These are phyloP conservation scores for Tetracladium marchalianum DNA, from an alignment of 495 filamentous ascomycete genomes.

Conservation along the genomic window DNA sequence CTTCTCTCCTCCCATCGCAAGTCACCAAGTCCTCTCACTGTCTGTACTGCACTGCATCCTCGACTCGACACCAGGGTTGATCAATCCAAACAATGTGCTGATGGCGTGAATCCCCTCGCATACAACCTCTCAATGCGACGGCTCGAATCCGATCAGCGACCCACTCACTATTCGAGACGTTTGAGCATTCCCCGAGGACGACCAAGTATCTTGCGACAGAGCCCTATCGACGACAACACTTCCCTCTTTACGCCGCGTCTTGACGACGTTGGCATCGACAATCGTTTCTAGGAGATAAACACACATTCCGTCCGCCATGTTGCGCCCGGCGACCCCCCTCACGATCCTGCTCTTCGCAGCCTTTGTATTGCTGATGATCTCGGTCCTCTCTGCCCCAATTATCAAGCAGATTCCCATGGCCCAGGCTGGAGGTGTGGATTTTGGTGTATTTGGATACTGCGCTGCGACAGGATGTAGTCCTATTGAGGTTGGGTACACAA, in stretches of 20 bases:
- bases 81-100: too few relatives aligned
- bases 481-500: slow-evolving; percentile 79
- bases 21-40: too few relatives aligned
- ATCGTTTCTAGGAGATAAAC: slow-evolving; percentile 5
- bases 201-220: too few relatives aligned
- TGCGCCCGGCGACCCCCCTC: slow-evolving; percentile 90
- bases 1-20: too few relatives aligned
- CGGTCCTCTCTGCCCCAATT: slow-evolving; percentile 89
- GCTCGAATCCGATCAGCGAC: neutral
- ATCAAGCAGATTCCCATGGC: slow-evolving; percentile 77
- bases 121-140: slow-evolving; percentile 5
- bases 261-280: slow-evolving; percentile 17
- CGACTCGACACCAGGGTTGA: too few relatives aligned
- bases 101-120: too few relatives aligned
- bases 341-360: slow-evolving; percentile 76
- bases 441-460: slow-evolving; percentile 94
- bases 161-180: too few relatives aligned
- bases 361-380: slow-evolving; percentile 75
- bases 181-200: too few relatives aligned
- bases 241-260: slow-evolving; percentile 15
- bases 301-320: slow-evolving; percentile 29
- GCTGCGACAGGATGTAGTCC: slow-evolving; percentile 48
- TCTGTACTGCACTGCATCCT: too few relatives aligned
- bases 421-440: slow-evolving; percentile 62
- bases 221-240: too few relatives aligned